phyloP scores from a whole-genome alignment of 2,329 filamentous ascomycete species.

The Cylindrodendrum hubeiense region DNA sequence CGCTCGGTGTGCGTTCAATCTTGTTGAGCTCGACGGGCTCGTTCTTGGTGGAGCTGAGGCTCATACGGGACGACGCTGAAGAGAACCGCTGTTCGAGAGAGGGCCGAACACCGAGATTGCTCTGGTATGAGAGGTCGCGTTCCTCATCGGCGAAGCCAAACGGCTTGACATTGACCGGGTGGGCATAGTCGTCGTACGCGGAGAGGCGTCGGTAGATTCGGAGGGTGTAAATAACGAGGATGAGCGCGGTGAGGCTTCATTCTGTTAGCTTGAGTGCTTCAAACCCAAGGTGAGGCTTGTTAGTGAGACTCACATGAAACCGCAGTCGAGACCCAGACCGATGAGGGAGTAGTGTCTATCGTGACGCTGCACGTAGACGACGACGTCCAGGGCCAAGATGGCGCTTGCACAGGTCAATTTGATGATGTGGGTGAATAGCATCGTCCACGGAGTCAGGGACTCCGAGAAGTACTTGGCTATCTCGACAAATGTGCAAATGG shows the following conservation, averaged over 20 bases:
- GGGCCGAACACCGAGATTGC: slow-evolving; percentile 27
- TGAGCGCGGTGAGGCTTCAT: slow-evolving; percentile 51
- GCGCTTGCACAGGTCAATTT: slow-evolving; percentile 61
- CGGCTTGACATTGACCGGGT: slow-evolving; percentile 62
- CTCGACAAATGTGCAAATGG: slow-evolving; percentile 61
- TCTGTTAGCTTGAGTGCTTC: slow-evolving; percentile 16
- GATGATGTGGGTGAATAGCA: slow-evolving; percentile 64
- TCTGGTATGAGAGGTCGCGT: slow-evolving; percentile 42
- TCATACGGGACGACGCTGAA: slow-evolving; percentile 45
- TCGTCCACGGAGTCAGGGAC: slow-evolving; percentile 65
- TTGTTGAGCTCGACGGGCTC: slow-evolving; percentile 39
- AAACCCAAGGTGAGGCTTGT: neutral
- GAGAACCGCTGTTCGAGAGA: slow-evolving; percentile 47
- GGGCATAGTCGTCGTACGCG: slow-evolving; percentile 63
- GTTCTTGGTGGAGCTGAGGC: slow-evolving; percentile 42
- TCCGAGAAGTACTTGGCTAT: slow-evolving; percentile 61
- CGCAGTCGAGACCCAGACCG: slow-evolving; percentile 62
- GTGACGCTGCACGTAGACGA: slow-evolving; percentile 60
- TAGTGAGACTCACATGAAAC: slow-evolving; percentile 59
- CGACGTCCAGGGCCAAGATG: slow-evolving; percentile 64
- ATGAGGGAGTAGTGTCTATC: slow-evolving; percentile 62
- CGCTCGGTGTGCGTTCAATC: slow-evolving; percentile 41
- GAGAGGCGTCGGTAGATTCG: slow-evolving; percentile 61
- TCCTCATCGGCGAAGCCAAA: slow-evolving; percentile 58
- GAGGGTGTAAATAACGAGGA: slow-evolving; percentile 60